Percentiles rank a stretch among this genome's conserved stretches.
These are phyloP conservation scores for Amylostereum areolatum DNA, from an alignment of 1,284 basidiomycete species.

Conservation along the genomic window DNA sequence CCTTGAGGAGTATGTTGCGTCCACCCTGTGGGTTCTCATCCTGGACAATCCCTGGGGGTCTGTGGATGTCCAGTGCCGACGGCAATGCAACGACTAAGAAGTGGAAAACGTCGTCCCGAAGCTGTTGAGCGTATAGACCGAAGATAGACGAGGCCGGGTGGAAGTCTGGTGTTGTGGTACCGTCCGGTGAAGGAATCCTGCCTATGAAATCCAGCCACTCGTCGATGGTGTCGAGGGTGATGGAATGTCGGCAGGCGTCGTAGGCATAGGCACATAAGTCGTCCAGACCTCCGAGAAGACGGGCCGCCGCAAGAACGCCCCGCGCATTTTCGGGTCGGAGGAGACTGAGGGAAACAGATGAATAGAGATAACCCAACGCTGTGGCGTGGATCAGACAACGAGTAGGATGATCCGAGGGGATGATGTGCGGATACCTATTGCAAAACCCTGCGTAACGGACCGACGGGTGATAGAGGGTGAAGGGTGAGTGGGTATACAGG, in stretches of 20 bases:
- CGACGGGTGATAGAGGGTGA: conserved; percentile 11
- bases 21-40: conserved; percentile 26
- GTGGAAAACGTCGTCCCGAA: conserved; percentile 68
- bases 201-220: conserved; percentile 77
- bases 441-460: conserved; percentile 50
- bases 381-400: conserved; percentile 11
- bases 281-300: conserved; percentile 79
- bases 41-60: background rate
- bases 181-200: conserved; percentile 43
- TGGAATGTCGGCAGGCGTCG: conserved; percentile 65
- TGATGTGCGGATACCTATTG: conserved; percentile 44
- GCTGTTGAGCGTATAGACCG: conserved; percentile 61
- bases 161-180: conserved; percentile 44
- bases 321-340: conserved; percentile 75
- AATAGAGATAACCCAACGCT: conserved; percentile 79
- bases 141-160: conserved; percentile 50
- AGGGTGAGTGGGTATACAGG: background rate
- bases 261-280: conserved; percentile 79
- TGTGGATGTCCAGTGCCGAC: conserved; percentile 38
- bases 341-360: conserved; percentile 58
- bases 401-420: conserved; percentile 6
- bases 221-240: conserved; percentile 65
- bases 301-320: conserved; percentile 75
- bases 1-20: conserved; percentile 60
- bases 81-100: conserved; percentile 74